phyloP scores from a whole-genome alignment of 2,329 filamentous ascomycete genomes.

The Karstenula rhodostoma region DNA sequence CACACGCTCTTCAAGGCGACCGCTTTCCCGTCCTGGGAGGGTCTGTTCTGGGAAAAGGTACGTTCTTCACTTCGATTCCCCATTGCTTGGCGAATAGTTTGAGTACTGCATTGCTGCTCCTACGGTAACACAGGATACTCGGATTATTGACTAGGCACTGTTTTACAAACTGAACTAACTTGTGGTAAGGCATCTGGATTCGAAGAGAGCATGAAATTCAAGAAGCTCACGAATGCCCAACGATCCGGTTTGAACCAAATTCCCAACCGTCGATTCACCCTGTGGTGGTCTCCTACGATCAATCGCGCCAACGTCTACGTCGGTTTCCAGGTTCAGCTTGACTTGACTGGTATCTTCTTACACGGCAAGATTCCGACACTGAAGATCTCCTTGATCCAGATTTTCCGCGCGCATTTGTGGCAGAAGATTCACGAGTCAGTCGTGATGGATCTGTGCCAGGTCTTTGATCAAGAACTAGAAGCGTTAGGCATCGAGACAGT shows the following conservation, averaged over 20 bases:
- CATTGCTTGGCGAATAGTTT: neutral
- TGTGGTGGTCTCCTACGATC: slow-evolving; percentile 95
- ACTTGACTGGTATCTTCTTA: slow-evolving; percentile 97
- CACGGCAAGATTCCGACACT: slow-evolving; percentile 98
- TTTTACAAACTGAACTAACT: slow-evolving; percentile 6
- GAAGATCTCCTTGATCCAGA: slow-evolving; percentile 98
- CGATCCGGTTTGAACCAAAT: slow-evolving; percentile 97
- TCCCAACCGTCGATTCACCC: slow-evolving; percentile 95
- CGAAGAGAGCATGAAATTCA: slow-evolving; percentile 85
- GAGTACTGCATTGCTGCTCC: no score
- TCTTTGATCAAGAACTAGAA: slow-evolving; percentile 97
- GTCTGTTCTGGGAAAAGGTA: slow-evolving; percentile 79
- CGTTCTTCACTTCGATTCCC: neutral
- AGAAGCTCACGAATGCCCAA: slow-evolving; percentile 97
- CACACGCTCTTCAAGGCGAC: slow-evolving; percentile 97
- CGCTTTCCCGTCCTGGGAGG: slow-evolving; percentile 96
- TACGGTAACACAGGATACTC: no score
- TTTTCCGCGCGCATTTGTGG: slow-evolving; percentile 99
- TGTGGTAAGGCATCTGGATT: slow-evolving; percentile 27
- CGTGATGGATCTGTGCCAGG: slow-evolving; percentile 98
- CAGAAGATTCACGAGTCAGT: slow-evolving; percentile 99
- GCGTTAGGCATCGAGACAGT: slow-evolving; percentile 96
- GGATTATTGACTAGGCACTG: neutral
- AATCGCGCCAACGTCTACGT: slow-evolving; percentile 98
- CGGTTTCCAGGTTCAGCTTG: slow-evolving; percentile 98